These are phyloP conservation scores for Massarina eburnea DNA, from an alignment of 2,329 filamentous ascomycete genomes.

Conservation along the genomic window DNA sequence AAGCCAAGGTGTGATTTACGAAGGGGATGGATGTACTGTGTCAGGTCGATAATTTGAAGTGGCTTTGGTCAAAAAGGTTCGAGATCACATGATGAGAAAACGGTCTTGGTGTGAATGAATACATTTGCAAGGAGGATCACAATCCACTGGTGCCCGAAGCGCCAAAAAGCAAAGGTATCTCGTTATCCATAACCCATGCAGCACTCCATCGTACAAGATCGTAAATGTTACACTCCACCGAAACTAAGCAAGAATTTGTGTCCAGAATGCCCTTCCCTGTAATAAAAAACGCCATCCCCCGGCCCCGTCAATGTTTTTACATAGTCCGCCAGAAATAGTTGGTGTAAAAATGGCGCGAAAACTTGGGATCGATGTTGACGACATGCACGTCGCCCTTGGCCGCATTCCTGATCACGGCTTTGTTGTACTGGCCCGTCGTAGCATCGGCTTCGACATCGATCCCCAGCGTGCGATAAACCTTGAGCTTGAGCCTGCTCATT, in stretches of 20 bases:
- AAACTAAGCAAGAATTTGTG: constrained; percentile 1
- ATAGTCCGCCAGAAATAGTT: constrained; percentile 95
- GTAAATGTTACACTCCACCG: background rate
- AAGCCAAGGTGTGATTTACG: no score
- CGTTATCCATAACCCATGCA: background rate
- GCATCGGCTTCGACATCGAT: constrained; percentile 82
- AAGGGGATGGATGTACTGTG: no score
- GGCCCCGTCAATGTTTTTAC: no score
- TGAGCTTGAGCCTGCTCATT: constrained; percentile 67
- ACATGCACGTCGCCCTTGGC: constrained; percentile 91
- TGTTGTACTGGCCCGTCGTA: constrained; percentile 76
- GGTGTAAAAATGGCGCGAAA: constrained; percentile 87
- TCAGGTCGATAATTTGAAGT: no score
- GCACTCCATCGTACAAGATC: background rate
- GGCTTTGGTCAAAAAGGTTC: no score
- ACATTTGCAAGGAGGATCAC: no score
- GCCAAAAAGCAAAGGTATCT: background rate
- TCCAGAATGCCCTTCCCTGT: constrained; percentile 8
- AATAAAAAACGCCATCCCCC: background rate
- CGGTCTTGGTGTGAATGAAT: no score
- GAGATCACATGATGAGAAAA: no score
- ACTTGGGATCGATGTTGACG: constrained; percentile 90
- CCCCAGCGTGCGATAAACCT: constrained; percentile 86
- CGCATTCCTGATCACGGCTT: constrained; percentile 82
- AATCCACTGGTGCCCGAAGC: background rate